These are phyloP conservation scores for Dioscorea zingiberensis DNA, from an alignment of 106 monocot genomes.

Conservation along the genomic window DNA sequence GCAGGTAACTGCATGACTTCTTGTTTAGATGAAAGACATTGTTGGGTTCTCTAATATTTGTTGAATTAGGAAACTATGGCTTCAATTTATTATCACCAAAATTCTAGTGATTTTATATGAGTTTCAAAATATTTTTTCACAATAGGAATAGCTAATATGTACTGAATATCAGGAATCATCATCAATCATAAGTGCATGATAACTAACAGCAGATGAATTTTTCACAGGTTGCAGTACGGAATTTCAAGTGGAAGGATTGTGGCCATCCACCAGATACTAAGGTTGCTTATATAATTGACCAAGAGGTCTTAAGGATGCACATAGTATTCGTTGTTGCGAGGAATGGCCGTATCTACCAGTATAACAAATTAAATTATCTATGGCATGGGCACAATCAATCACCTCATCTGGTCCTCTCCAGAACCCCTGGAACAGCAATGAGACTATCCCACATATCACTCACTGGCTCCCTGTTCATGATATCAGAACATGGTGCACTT, in stretches of 20 bases:
- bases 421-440: slow-evolving; percentile 62
- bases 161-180: too few species aligned
- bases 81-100: too few species aligned
- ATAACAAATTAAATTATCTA: slow-evolving; percentile 71
- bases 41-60: too few species aligned
- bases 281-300: slow-evolving; percentile 79
- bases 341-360: slow-evolving; percentile 82
- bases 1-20: too few species aligned
- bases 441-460: slow-evolving; percentile 45
- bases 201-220: too few species aligned
- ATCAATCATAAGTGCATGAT: too few species aligned
- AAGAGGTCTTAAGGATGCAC: slow-evolving; percentile 61
- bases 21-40: too few species aligned
- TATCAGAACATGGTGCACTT: slow-evolving; percentile 58
- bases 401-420: slow-evolving; percentile 67
- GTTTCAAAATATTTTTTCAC: too few species aligned
- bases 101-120: too few species aligned
- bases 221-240: slow-evolving; percentile 53
- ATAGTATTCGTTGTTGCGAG: slow-evolving; percentile 63
- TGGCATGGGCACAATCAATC: slow-evolving; percentile 91
- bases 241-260: slow-evolving; percentile 94
- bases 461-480: slow-evolving; percentile 75
- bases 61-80: too few species aligned
- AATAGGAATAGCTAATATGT: too few species aligned
- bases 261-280: slow-evolving; percentile 48